Conservation (phyloP, 1,139 yeast species). For the Yamadazyma conglobata region DNA sequence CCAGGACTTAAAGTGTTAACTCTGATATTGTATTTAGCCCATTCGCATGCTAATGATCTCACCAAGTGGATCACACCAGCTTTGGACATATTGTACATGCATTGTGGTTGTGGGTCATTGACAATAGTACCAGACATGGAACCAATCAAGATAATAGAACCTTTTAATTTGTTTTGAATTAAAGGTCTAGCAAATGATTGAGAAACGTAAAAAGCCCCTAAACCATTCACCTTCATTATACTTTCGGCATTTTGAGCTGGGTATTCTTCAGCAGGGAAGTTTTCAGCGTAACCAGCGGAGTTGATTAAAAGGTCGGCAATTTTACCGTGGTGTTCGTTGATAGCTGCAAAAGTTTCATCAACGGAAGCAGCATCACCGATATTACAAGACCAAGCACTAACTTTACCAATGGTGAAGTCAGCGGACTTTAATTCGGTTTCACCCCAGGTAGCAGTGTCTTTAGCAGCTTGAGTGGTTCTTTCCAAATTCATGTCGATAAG, state of each 20-base stretch:
- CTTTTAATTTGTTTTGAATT: constrained; percentile 51
- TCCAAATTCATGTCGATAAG: constrained; percentile 68
- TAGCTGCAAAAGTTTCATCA: constrained; percentile 47
- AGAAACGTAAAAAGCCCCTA: constrained; percentile 70
- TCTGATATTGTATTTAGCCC: constrained; percentile 50
- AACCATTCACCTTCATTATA: constrained; percentile 66
- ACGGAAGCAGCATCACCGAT: constrained; percentile 66
- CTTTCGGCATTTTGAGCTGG: constrained; percentile 69
- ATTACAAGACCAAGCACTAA: constrained; percentile 74
- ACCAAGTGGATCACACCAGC: constrained; percentile 50
- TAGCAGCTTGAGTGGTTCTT: constrained; percentile 57
- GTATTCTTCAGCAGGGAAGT: constrained; percentile 73
- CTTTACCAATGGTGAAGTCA: constrained; percentile 40
- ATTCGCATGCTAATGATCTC: constrained; percentile 48
- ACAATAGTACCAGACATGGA: constrained; percentile 51
- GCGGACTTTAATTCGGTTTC: constrained; percentile 42
- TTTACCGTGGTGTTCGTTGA: constrained; percentile 56
- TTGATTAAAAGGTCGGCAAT: constrained; percentile 66
- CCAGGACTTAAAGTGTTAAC: constrained; percentile 49
- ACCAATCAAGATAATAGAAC: constrained; percentile 45
- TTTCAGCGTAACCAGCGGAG: constrained; percentile 84
- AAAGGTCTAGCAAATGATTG: constrained; percentile 65
- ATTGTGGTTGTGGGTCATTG: constrained; percentile 50
- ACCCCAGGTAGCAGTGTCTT: constrained; percentile 56
- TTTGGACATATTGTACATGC: constrained; percentile 50